Evolutionary conservation across 495 filamentous ascomycete genomes (phyloP).

Genomic region (Annulohypoxylon maeteangense): DNA sequence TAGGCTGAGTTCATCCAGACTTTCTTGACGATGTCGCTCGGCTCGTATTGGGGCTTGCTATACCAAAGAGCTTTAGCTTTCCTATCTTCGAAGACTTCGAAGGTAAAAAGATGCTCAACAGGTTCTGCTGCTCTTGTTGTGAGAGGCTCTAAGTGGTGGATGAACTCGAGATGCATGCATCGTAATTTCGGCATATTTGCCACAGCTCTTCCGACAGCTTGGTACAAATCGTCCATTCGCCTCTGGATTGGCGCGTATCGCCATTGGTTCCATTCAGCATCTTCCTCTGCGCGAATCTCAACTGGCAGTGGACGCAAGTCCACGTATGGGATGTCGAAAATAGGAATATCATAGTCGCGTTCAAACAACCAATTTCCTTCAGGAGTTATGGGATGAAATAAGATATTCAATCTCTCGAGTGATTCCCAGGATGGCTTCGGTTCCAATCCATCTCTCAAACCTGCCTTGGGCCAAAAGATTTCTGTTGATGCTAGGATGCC

Average conservation of each 20-base stretch:
- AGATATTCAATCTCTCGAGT: not conserved
- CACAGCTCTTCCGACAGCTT: not conserved
- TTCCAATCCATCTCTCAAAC: not conserved
- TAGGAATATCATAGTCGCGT: not conserved
- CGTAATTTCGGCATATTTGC: not conserved
- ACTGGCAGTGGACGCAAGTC: not conserved
- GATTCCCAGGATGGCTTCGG: not conserved
- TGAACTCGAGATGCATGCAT: not conserved
- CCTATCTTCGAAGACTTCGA: not conserved
- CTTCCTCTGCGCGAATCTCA: not conserved
- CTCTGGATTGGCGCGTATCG: not conserved
- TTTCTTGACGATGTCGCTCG: not conserved
- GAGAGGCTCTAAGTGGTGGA: not conserved
- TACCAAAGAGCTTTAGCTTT: not conserved
- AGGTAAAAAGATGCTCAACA: not conserved
- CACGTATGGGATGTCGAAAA: not conserved
- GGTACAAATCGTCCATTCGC: not conserved
- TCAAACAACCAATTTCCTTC: not conserved
- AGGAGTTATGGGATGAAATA: not conserved
- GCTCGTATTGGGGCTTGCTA: not conserved
- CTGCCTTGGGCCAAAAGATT: not conserved
- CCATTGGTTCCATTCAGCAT: not conserved
- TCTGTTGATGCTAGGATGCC: not conserved
- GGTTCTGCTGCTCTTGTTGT: not conserved
- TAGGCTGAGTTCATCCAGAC: not conserved